Evolutionary conservation across 1,139 yeast species (phyloP).

Genomic region (Saccharomycopsis hybrid): DNA sequence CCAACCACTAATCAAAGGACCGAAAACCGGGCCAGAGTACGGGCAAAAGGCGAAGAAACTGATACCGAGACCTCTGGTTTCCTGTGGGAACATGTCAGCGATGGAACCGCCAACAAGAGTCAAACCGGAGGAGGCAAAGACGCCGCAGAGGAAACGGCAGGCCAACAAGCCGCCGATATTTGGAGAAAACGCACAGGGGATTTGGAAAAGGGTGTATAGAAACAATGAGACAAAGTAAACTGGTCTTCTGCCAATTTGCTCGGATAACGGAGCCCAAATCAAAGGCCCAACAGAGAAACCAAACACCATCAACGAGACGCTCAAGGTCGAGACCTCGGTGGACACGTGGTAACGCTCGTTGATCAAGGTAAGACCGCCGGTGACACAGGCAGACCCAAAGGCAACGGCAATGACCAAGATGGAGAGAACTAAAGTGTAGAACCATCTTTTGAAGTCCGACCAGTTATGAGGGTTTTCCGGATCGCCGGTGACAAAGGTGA

Average conservation of each 20-base stretch:
- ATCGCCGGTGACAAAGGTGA: conserved; percentile 68
- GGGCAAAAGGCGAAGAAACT: conserved; percentile 91
- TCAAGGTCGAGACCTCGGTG: conserved; percentile 67
- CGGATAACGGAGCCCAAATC: conserved; percentile 86
- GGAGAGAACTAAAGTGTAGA: conserved; percentile 60
- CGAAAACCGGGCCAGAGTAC: conserved; percentile 86
- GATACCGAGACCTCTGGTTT: conserved; percentile 81
- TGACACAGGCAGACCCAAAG: conserved; percentile 81
- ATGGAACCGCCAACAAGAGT: conserved; percentile 87
- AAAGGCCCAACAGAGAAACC: conserved; percentile 88
- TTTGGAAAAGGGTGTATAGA: conserved; percentile 70
- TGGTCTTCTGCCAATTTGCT: conserved; percentile 78
- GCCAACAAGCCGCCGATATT: conserved; percentile 76
- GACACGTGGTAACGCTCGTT: conserved; percentile 60
- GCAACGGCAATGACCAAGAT: conserved; percentile 78
- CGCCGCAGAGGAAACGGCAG: conserved; percentile 83
- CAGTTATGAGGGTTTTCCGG: conserved; percentile 89
- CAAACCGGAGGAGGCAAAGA: conserved; percentile 76
- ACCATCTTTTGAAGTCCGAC: conserved; percentile 54
- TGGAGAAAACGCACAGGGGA: conserved; percentile 83
- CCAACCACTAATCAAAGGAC: conserved; percentile 87
- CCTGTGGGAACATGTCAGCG: conserved; percentile 76
- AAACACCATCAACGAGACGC: conserved; percentile 81
- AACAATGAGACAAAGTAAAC: conserved; percentile 74
- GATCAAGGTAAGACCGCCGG: conserved; percentile 73